Evolutionary conservation across 208 protist genomes (phyloP).

Genomic region (Wallacemonas sp.): DNA sequence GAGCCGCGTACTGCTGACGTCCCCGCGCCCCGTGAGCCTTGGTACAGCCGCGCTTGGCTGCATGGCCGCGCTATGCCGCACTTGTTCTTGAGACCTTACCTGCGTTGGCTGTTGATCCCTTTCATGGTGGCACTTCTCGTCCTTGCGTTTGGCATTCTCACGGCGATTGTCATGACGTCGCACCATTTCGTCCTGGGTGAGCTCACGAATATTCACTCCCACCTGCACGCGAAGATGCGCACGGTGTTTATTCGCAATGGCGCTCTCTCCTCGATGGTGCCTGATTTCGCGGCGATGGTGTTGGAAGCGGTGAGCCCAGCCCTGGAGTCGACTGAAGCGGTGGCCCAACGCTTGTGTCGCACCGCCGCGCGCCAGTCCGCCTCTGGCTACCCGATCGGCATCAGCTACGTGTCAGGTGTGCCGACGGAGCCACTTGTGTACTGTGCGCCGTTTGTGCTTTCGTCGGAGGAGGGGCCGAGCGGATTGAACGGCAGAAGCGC

Average conservation of each 20-base stretch:
- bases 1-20: too few species aligned
- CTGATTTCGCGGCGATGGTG: not conserved
- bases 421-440: conserved; percentile 1
- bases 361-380: not conserved
- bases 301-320: not conserved
- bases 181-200: not conserved
- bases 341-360: not conserved
- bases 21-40: too few species aligned
- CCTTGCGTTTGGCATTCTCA: not conserved
- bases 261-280: not conserved
- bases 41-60: too few species aligned
- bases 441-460: not conserved
- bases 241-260: not conserved
- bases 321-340: not conserved
- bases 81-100: too few species aligned
- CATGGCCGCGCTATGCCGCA: too few species aligned
- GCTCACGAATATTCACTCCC: not conserved
- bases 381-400: not conserved
- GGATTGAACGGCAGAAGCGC: too few species aligned
- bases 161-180: not conserved
- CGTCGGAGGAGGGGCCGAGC: not conserved
- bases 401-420: conserved; percentile 9
- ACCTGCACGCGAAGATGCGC: conserved; percentile 1
- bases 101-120: not conserved
- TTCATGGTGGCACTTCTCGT: not conserved